Evolutionary conservation across 345 rosid species (phyloP), one percentile per base, ranked within the genome.

Genomic region (Syzygium oleosum): DNA sequence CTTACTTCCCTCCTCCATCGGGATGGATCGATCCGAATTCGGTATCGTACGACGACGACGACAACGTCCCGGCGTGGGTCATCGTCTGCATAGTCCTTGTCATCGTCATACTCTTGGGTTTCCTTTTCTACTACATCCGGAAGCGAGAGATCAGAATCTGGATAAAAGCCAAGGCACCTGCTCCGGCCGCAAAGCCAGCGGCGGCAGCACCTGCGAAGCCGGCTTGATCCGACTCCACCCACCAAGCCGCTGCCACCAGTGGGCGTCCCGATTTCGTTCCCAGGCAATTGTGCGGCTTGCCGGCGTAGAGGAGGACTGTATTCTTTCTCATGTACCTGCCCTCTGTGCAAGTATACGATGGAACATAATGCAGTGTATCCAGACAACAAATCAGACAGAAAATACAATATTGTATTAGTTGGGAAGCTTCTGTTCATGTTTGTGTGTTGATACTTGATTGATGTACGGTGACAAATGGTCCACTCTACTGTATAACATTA

Each of bases 11-110:
- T 12, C 31, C 89, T 25, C 84, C 86, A 6, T 54, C 63, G 27
- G 46, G 54, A 84, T 88, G 89, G 89, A n/a, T 49, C 41, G 86
- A 59, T 73, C 84, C 56, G 13, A 59, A 65, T 21, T 2, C 87
- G n/a, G 63, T 31, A 27, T 38, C 86, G 11, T 52, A 43, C 8
- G 27, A 73, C 49, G 83, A 38, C 10, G 43, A 22, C 0, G 85
- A 22, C 86, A 23, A 63, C 22, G 29, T 29, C 46, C 89, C 89
- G 21, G 2, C 84, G 27, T 88, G 87, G 89, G 73, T 88, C 89
- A 88, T 88, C 54, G 54, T 88, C 49, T 80, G 54, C 31, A 19
- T 52, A 22, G 87, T 88, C 46, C 27, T 53, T 27, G 73, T 34
- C 14, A 41, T 29, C 13, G 41, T 88, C 15, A 84, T 84, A 29